Evolutionary conservation across 1,284 basidiomycete genomes (phyloP).

Genomic region (Rhodotorula sp.): DNA sequence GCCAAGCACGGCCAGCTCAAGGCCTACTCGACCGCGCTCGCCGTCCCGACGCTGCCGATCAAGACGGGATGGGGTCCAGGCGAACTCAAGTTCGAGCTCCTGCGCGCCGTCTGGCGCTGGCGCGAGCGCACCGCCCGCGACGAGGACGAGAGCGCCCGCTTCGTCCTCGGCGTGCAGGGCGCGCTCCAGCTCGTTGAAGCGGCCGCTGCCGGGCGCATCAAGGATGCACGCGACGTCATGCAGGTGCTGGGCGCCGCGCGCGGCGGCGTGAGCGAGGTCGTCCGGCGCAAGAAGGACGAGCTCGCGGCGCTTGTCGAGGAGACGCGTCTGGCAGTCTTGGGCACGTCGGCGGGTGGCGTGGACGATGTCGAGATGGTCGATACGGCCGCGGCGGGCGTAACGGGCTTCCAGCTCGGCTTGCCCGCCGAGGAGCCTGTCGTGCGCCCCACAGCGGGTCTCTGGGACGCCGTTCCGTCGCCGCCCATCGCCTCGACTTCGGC

Average conservation of each 20-base stretch:
- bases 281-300: conserved; percentile 37
- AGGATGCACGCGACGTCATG: conserved; percentile 61
- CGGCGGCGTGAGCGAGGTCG: conserved; percentile 56
- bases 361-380: conserved; percentile 52
- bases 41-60: conserved; percentile 54
- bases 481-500: conserved; percentile 32
- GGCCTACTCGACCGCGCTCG: conserved; percentile 40
- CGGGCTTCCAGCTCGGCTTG: conserved; percentile 5
- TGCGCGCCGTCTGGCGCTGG: conserved; percentile 78
- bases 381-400: conserved; percentile 1
- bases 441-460: conserved; percentile 32
- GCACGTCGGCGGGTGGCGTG: no score
- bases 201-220: conserved; percentile 52
- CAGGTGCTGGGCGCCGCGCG: conserved; percentile 43
- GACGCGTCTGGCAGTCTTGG: no score
- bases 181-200: conserved; percentile 67
- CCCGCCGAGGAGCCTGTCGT: conserved; percentile 27
- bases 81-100: conserved; percentile 58
- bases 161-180: conserved; percentile 69
- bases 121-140: conserved; percentile 76
- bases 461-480: conserved; percentile 4
- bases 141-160: conserved; percentile 85
- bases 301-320: conserved; percentile 30
- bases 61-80: conserved; percentile 54
- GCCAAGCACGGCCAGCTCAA: conserved; percentile 71